Base-by-base conservation (phyloP, 108 stramenopile genomes). In the Thalassiosira profunda region DNA sequence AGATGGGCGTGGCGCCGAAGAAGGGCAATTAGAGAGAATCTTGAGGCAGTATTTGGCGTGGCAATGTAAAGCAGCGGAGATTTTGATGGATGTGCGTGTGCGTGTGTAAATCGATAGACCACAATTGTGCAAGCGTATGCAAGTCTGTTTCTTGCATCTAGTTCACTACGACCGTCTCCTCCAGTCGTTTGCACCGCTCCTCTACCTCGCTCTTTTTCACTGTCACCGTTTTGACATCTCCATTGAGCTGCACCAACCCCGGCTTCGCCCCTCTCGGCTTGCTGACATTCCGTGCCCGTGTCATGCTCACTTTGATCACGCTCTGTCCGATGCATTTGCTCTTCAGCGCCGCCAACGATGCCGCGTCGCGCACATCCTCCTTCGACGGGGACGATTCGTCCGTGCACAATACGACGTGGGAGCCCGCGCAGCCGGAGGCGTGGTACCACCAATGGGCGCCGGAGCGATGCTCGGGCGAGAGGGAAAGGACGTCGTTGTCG, bases 361-460 rank as follows among this genome's bases (percentile, higher is more conserved):
- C 93, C 26, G 93, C 93, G 70, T 95, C 93, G 34, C 67, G 58
- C 0, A 90, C 57, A 46, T 90, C 93, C 12, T 90, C 82, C 0
- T 89, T 70, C 42, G 83, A 58, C 18, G 87, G 63, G 34, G 82
- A 74, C 17, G 86, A 63, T 48, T 82, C 89, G 35, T 79, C 80
- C 0, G 67, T 63, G 56, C 81, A 86, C 3, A 92, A 89, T 44
- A 97, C 85, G 14, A 97, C 89, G 66, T 97, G 96, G 36, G 88
- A 90, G 21, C 96, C 96, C 1, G 96, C 80, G 74, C 88, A 92
- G n/a, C 93, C 93, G 7, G 96, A 82, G 26, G 86, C 91, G 38
- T 93, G 95, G 80, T 93, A 89, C 96, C 96, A 97, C 92, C 92
- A 94, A 62, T 97, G 87, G 18, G 87, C 40, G 1, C 76, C 83